phyloP scores from a whole-genome alignment of 192 early-diverging fungal species.

The Coemansia sp. region DNA sequence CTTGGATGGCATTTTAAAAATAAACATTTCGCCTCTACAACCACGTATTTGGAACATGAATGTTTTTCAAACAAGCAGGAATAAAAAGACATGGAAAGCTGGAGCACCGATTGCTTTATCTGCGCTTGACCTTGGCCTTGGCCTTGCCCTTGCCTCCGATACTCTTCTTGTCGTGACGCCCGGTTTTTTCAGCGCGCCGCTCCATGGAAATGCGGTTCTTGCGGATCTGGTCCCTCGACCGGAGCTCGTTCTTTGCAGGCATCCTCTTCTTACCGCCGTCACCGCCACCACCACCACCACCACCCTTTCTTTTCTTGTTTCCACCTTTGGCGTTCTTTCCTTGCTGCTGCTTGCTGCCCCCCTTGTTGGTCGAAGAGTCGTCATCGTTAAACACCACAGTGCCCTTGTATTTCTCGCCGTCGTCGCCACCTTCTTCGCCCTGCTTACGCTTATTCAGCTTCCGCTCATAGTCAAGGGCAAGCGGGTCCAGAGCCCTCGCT shows the following conservation, averaged over 20 bases:
- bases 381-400: conserved; percentile 46
- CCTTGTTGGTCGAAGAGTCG: conserved; percentile 13
- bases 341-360: conserved; percentile 22
- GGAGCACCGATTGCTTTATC: neutral
- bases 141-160: conserved; percentile 31
- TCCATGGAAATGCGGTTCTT: conserved; percentile 72
- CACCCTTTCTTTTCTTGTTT: conserved; percentile 3
- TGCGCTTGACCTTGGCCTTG: neutral
- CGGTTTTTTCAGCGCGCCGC: conserved; percentile 67
- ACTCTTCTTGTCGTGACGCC: conserved; percentile 14
- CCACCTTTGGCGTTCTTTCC: conserved; percentile 36
- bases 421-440: conserved; percentile 17
- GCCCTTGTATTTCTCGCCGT: conserved; percentile 41
- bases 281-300: conserved; percentile 6
- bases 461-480: conserved; percentile 62
- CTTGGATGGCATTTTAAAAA: neutral
- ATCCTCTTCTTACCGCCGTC: conserved; percentile 28
- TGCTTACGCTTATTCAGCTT: conserved; percentile 62
- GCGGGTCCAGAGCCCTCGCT: conserved; percentile 70
- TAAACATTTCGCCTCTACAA: too few relatives aligned
- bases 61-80: too few relatives aligned
- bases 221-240: conserved; percentile 73
- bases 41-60: too few relatives aligned
- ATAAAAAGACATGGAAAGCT: too few relatives aligned
- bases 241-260: conserved; percentile 70